These are phyloP conservation scores for Magnolia changhungtana DNA, from an alignment of 164 flowering plant species.

Conservation along the genomic window DNA sequence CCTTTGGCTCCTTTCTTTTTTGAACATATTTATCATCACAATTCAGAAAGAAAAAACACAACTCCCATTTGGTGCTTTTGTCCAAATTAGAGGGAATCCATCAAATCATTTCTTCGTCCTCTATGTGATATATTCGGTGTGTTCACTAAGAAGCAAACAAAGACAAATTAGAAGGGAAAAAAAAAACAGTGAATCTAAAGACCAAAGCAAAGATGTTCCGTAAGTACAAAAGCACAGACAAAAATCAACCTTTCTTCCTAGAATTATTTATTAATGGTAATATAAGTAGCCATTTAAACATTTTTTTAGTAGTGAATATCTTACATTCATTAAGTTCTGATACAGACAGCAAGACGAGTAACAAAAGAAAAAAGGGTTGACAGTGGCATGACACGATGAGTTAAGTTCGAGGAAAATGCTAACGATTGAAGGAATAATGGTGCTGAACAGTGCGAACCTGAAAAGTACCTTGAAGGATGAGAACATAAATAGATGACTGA, in stretches of 20 bases:
- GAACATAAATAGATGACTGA: slow-evolving; percentile 32
- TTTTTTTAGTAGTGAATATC: too few species aligned
- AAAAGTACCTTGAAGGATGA: slow-evolving; percentile 75
- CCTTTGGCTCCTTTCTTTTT: too few species aligned
- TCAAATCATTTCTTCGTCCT: too few species aligned
- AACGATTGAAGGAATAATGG: neutral
- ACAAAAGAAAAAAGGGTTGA: too few species aligned
- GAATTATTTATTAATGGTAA: neutral
- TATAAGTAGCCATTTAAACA: neutral
- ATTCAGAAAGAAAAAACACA: neutral
- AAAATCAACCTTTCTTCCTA: neutral
- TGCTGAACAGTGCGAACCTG: slow-evolving; percentile 61
- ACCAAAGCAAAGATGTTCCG: neutral
- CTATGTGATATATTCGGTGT: too few species aligned
- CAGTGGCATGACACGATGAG: too few species aligned
- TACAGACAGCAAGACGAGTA: too few species aligned
- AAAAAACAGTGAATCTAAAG: neutral
- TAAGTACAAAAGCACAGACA: neutral
- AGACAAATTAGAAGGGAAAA: too few species aligned
- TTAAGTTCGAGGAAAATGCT: neutral
- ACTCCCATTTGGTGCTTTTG: neutral
- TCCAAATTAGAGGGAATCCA: neutral
- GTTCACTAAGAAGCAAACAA: too few species aligned
- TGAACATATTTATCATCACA: too few species aligned
- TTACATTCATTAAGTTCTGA: too few species aligned